phyloP scores from a whole-genome alignment of 2,329 filamentous ascomycete species.

The Penicillium sp. region DNA sequence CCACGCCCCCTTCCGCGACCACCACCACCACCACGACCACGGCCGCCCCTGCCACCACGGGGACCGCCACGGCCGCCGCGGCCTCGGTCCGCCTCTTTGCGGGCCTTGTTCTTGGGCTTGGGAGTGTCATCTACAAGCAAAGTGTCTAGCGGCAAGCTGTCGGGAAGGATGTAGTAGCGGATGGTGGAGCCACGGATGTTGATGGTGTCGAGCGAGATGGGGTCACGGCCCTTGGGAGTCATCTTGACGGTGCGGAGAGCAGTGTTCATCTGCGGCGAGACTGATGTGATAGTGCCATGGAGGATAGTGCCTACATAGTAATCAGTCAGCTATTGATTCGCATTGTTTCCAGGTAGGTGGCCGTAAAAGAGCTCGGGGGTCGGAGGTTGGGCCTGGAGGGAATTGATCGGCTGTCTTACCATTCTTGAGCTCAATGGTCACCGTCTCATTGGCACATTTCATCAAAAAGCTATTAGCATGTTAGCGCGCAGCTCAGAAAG shows the following conservation, averaged over 20 bases:
- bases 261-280: conserved; percentile 98
- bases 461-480: conserved; percentile 74
- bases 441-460: conserved; percentile 99
- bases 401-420: conserved; percentile 51
- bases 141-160: conserved; percentile 90
- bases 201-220: conserved; percentile 86
- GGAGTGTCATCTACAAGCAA: conserved; percentile 93
- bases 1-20: conserved; percentile 54
- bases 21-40: conserved; percentile 50
- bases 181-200: conserved; percentile 95
- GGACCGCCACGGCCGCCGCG: conserved; percentile 45
- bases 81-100: conserved; percentile 70
- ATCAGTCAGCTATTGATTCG: neutral
- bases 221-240: conserved; percentile 82
- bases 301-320: conserved; percentile 75
- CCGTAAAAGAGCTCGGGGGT: neutral
- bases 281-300: conserved; percentile 92
- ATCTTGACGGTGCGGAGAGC: conserved; percentile 94
- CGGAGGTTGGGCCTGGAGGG: neutral
- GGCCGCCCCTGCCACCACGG: conserved; percentile 47
- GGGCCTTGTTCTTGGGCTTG: conserved; percentile 99
- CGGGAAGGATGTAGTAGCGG: conserved; percentile 92
- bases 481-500: conserved; percentile 16
- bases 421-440: conserved; percentile 98
- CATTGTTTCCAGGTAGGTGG: neutral